Conservation (phyloP, 2,329 filamentous ascomycete species). For the Pseudodiploospora longispora region DNA sequence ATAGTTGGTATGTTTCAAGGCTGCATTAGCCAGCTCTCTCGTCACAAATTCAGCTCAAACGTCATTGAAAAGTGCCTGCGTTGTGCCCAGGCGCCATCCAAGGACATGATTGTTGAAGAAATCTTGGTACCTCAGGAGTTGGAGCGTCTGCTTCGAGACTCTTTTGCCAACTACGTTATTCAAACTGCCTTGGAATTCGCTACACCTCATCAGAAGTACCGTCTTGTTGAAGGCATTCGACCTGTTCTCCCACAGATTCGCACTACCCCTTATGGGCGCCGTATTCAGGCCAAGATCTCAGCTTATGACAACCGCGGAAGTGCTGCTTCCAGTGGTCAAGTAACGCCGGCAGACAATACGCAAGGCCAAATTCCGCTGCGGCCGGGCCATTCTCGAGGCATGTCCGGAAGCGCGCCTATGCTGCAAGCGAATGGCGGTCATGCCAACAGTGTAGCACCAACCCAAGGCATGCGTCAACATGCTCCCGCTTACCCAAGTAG, state of each 20-base stretch:
- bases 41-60: constrained; percentile 98
- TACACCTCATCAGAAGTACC: constrained; percentile 62
- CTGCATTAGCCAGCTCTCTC: constrained; percentile 64
- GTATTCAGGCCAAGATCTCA: constrained; percentile 82
- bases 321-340: constrained; percentile 38
- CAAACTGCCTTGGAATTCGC: constrained; percentile 90
- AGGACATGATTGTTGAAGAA: constrained; percentile 77
- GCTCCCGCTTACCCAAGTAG: constrained; percentile 27
- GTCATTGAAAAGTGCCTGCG: constrained; percentile 96
- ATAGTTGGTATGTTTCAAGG: constrained; percentile 74
- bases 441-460: constrained; percentile 16
- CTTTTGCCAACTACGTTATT: constrained; percentile 95
- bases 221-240: constrained; percentile 75
- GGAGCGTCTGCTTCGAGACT: constrained; percentile 82
- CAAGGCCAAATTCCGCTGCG: constrained; percentile 47
- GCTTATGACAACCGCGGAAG: constrained; percentile 44
- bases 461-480: constrained; percentile 22
- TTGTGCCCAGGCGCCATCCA: constrained; percentile 66
- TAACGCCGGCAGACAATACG: constrained; percentile 43
- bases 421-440: constrained; percentile 15
- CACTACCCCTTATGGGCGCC: constrained; percentile 86
- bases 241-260: constrained; percentile 79
- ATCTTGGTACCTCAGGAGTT: constrained; percentile 68
- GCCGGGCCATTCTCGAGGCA: constrained; percentile 32
- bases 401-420: constrained; percentile 32